These are phyloP conservation scores for Spinacia oleracea DNA, from an alignment of 179 eudicot genomes.

Conservation along the genomic window DNA sequence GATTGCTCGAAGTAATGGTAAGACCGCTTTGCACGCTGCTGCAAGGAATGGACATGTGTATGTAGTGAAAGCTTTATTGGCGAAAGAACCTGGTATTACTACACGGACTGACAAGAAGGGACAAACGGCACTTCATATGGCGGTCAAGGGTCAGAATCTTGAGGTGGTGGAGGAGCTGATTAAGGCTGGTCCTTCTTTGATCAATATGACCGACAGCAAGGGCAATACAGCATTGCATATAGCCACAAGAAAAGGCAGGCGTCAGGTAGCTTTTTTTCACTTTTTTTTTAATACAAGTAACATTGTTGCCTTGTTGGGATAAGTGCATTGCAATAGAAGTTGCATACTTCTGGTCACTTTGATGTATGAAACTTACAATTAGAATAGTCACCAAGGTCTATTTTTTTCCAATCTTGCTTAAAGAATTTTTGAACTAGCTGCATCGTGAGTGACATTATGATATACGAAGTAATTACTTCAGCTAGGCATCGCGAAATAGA, in stretches of 20 bases:
- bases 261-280: conserved; percentile 46
- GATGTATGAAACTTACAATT: not conserved
- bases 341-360: not conserved
- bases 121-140: conserved; percentile 96
- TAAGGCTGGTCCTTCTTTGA: conserved; percentile 51
- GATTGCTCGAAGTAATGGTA: conserved; percentile 86
- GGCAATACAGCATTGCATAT: conserved; percentile 83
- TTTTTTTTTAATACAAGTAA: not conserved
- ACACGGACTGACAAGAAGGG: conserved; percentile 79
- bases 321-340: not conserved
- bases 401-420: not conserved
- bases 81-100: conserved; percentile 53
- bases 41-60: conserved; percentile 86
- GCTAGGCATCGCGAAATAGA: not conserved
- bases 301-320: not conserved
- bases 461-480: not conserved
- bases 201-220: conserved; percentile 70
- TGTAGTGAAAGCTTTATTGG: conserved; percentile 68
- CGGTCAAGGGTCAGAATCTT: conserved; percentile 81
- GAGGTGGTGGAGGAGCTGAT: conserved; percentile 76
- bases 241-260: conserved; percentile 74
- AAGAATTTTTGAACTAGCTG: not conserved
- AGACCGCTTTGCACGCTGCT: conserved; percentile 86
- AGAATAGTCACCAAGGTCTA: not conserved
- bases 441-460: not conserved